A percentile compares a stretch with the other conserved stretches of the same genome.
phyloP scores from a whole-genome alignment of 108 stramenopile species.

The Nitzschia palea region DNA sequence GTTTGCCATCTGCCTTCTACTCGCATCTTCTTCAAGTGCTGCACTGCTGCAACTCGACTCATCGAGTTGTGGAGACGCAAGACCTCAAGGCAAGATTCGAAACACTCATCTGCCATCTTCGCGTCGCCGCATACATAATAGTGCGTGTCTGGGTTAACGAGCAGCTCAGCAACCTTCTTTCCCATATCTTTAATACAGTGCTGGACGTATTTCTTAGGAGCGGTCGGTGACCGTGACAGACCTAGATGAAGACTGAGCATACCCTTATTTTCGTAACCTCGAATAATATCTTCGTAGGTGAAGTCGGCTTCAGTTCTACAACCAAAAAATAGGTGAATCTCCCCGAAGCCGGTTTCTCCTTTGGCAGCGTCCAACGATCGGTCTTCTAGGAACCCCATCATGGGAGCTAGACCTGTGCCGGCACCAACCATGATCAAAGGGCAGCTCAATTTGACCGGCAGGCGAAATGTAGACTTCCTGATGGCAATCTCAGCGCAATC shows the following conservation, averaged over 20 bases:
- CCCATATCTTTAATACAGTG: slow-evolving; percentile 3
- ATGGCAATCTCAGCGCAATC: slow-evolving; percentile 10
- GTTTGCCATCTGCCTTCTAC: slow-evolving; percentile 22
- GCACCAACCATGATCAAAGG: slow-evolving; percentile 34
- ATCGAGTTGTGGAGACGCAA: slow-evolving; percentile 9
- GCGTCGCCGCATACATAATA: slow-evolving; percentile 34
- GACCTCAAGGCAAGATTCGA: not conserved
- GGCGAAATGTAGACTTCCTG: slow-evolving; percentile 3
- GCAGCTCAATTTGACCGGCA: not conserved
- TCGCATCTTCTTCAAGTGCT: slow-evolving; percentile 6
- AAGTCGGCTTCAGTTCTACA: slow-evolving; percentile 23
- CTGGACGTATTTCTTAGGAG: slow-evolving; percentile 27
- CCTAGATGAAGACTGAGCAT: slow-evolving; percentile 15
- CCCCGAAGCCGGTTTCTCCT: not conserved
- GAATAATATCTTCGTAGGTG: slow-evolving; percentile 8
- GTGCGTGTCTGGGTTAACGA: slow-evolving; percentile 5
- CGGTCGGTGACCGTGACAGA: not conserved
- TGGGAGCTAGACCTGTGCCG: slow-evolving; percentile 29
- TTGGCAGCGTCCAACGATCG: not conserved
- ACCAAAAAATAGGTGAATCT: slow-evolving; percentile 26
- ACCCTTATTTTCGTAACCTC: not conserved
- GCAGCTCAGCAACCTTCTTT: not conserved
- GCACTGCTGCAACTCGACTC: slow-evolving; percentile 6
- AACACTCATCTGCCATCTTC: slow-evolving; percentile 16
- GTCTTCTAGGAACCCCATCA: slow-evolving; percentile 33